Evolutionary conservation across 805 yeast genomes (phyloP).

Genomic region (Kuraishia capsulata): DNA sequence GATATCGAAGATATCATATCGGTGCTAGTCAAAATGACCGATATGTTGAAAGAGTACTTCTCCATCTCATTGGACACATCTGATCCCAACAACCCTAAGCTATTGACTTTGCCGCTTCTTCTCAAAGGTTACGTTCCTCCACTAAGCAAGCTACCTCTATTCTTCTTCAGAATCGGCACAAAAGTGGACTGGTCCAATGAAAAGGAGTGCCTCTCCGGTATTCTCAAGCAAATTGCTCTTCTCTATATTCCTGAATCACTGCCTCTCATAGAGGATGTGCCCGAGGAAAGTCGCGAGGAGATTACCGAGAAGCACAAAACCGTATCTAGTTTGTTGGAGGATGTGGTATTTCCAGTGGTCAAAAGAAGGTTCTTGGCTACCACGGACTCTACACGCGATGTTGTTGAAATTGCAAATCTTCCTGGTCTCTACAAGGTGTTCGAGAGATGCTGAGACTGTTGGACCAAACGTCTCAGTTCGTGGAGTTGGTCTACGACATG

Average conservation of each 20-base stretch:
- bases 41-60: slow-evolving; percentile 81
- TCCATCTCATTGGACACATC: slow-evolving; percentile 31
- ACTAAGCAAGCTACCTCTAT: slow-evolving; percentile 52
- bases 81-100: slow-evolving; percentile 22
- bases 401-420: slow-evolving; percentile 80
- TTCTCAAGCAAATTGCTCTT: slow-evolving; percentile 60
- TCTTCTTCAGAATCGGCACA: slow-evolving; percentile 53
- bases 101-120: slow-evolving; percentile 60
- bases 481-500: not conserved
- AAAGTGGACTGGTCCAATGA: slow-evolving; percentile 63
- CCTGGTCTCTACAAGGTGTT: slow-evolving; percentile 90
- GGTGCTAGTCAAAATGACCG: slow-evolving; percentile 41
- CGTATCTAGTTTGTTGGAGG: slow-evolving; percentile 36
- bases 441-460: slow-evolving; percentile 89
- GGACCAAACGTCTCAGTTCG: slow-evolving; percentile 5
- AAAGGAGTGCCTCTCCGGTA: slow-evolving; percentile 52
- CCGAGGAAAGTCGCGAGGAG: slow-evolving; percentile 12
- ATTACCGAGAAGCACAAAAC: slow-evolving; percentile 16
- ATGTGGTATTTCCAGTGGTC: slow-evolving; percentile 54
- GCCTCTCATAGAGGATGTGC: slow-evolving; percentile 11
- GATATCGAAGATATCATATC: slow-evolving; percentile 15
- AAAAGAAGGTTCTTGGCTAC: slow-evolving; percentile 62
- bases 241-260: slow-evolving; percentile 60
- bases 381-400: slow-evolving; percentile 34
- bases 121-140: slow-evolving; percentile 57